These are phyloP conservation scores for Russula brevipes DNA, from an alignment of 768 basidiomycete genomes.

Conservation along the genomic window DNA sequence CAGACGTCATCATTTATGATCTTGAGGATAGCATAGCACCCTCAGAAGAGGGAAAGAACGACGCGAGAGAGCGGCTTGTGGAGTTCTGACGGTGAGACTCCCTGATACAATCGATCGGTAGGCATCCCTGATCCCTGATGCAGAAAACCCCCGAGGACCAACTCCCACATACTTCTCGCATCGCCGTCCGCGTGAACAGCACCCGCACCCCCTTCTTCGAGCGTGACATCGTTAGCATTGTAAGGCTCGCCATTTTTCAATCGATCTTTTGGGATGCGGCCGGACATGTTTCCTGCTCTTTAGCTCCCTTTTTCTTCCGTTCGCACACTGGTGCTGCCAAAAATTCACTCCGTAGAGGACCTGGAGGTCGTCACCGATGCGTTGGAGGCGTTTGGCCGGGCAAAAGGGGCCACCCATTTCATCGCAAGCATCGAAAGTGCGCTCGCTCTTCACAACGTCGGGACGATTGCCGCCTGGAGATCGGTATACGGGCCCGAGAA, in stretches of 20 bases:
- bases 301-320: constrained; percentile 48
- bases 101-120: not conserved
- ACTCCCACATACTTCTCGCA: constrained; percentile 43
- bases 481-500: constrained; percentile 39
- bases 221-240: constrained; percentile 59
- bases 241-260: constrained; percentile 29
- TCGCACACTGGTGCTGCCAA: constrained; percentile 74
- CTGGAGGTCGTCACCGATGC: constrained; percentile 54
- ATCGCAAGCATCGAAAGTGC: constrained; percentile 88
- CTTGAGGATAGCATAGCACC: constrained; percentile 83
- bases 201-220: constrained; percentile 60
- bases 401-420: constrained; percentile 43
- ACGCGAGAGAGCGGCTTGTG: constrained; percentile 51
- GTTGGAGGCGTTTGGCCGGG: constrained; percentile 35
- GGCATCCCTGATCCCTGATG: not conserved
- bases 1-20: constrained; percentile 83
- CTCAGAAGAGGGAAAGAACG: constrained; percentile 47
- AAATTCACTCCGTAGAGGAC: constrained; percentile 67
- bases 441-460: constrained; percentile 56
- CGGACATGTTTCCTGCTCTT: not conserved
- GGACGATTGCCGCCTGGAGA: constrained; percentile 67
- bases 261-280: not conserved
- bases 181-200: constrained; percentile 70
- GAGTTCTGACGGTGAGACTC: constrained; percentile 51
- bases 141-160: constrained; percentile 26